Evolutionary conservation across 2,329 filamentous ascomycete species (phyloP).

Genomic region (Xylaria sp.): DNA sequence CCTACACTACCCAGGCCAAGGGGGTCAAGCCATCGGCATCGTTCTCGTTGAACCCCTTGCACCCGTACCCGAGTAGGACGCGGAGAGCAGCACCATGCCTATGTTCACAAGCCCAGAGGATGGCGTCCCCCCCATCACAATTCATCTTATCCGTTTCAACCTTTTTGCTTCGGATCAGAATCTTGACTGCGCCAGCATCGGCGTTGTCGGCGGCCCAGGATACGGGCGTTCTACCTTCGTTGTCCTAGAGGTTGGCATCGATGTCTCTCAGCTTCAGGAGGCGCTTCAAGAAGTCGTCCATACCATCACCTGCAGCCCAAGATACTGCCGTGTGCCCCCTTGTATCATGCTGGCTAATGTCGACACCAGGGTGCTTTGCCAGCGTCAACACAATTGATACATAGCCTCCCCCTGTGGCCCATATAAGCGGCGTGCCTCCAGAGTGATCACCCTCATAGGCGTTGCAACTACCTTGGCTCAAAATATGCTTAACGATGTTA

Average conservation of each 20-base stretch:
- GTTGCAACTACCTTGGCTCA: too few relatives aligned
- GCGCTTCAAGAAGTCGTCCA: neutral
- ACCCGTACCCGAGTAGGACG: neutral
- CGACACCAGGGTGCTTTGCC: too few relatives aligned
- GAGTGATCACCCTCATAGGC: too few relatives aligned
- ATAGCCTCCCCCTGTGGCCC: too few relatives aligned
- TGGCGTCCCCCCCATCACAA: neutral
- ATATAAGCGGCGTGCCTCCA: too few relatives aligned
- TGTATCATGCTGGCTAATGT: too few relatives aligned
- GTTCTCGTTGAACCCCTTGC: too few relatives aligned
- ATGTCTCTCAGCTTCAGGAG: neutral
- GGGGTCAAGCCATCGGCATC: too few relatives aligned
- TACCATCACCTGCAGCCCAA: neutral
- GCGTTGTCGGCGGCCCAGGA: neutral
- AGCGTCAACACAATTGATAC: too few relatives aligned
- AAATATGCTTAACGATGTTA: too few relatives aligned
- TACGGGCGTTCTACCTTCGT: neutral
- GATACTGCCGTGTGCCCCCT: too few relatives aligned
- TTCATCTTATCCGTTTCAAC: neutral
- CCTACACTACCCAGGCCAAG: too few relatives aligned
- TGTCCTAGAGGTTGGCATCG: neutral
- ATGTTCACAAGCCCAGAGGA: neutral
- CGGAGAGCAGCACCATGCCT: neutral
- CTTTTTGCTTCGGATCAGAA: neutral
- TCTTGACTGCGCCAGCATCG: neutral